Conservation (phyloP, 768 basidiomycete genomes). For the Wakefieldia striispora region DNA sequence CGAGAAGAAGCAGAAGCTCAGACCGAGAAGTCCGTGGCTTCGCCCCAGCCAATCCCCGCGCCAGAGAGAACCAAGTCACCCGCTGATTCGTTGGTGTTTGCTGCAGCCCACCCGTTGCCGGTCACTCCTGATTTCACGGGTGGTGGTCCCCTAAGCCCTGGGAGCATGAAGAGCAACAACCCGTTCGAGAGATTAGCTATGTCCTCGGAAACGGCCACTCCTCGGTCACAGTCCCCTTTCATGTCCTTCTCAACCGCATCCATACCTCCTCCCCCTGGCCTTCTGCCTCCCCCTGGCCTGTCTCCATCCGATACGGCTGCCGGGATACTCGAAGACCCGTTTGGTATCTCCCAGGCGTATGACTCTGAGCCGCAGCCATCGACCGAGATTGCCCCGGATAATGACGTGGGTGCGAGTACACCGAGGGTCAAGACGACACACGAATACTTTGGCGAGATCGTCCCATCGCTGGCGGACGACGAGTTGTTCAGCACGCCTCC, state of each 20-base stretch:
- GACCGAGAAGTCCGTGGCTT: constrained; percentile 33
- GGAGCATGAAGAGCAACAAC: constrained; percentile 75
- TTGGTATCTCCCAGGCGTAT: constrained; percentile 43
- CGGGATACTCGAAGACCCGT: constrained; percentile 44
- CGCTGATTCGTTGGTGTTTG: constrained; percentile 50
- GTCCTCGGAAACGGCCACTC: constrained; percentile 38
- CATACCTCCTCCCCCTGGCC: constrained; percentile 36
- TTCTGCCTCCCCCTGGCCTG: constrained; percentile 12
- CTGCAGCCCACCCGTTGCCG: constrained; percentile 73
- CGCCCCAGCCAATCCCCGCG: constrained; percentile 11
- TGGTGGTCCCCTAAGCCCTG: constrained; percentile 39
- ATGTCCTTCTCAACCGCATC: constrained; percentile 44
- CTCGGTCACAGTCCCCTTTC: constrained; percentile 62
- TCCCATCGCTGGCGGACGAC: constrained; percentile 37
- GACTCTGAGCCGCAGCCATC: constrained; percentile 10
- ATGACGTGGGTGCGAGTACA: constrained; percentile 19
- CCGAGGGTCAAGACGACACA: constrained; percentile 14
- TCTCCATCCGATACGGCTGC: constrained; percentile 3
- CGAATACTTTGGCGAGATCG: constrained; percentile 17
- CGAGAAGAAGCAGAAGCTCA: constrained; percentile 54
- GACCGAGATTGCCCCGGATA: constrained; percentile 20
- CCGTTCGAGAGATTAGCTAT: constrained; percentile 78
- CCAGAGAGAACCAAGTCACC: constrained; percentile 39
- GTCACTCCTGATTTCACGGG: constrained; percentile 61
- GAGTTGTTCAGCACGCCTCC: constrained; percentile 66